Conservation (phyloP, 768 basidiomycete species). For the Boletus fagicola region DNA sequence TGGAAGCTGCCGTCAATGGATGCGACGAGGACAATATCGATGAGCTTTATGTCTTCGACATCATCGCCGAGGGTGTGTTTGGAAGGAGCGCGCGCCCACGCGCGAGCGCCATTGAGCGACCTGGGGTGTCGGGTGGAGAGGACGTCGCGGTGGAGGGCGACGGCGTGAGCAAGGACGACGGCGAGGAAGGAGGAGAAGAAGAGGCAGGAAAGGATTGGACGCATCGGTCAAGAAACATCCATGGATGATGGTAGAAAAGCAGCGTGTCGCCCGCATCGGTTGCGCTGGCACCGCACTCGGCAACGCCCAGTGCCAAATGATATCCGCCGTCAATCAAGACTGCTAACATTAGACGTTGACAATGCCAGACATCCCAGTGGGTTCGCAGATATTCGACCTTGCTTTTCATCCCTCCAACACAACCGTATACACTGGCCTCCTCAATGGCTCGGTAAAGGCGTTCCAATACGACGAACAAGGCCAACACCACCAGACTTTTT, state of each 20-base stretch:
- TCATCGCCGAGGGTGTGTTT: conserved; percentile 15
- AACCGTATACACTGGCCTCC: conserved; percentile 72
- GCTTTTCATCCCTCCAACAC: conserved; percentile 76
- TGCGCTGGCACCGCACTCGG: conserved; percentile 2
- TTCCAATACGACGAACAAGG: conserved; percentile 77
- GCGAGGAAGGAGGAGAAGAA: conserved; percentile 27
- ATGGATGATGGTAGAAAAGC: conserved; percentile 19
- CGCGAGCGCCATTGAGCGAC: conserved; percentile 25
- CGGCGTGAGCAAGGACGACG: conserved; percentile 32
- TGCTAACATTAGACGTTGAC: not conserved
- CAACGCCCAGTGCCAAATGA: not conserved
- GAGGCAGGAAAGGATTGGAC: conserved; percentile 26
- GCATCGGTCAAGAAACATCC: conserved; percentile 37
- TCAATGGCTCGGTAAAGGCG: conserved; percentile 82
- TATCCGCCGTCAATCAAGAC: not conserved
- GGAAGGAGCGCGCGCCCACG: conserved; percentile 5
- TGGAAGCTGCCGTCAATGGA: conserved; percentile 95
- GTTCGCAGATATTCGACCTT: conserved; percentile 85
- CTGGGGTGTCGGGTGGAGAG: conserved; percentile 21
- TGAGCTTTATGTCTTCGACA: conserved; percentile 53
- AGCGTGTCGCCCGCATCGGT: not conserved
- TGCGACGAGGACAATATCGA: conserved; percentile 85
- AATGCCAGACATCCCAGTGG: conserved; percentile 66
- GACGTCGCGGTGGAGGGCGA: conserved; percentile 33
- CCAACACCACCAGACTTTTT: conserved; percentile 53